These are phyloP conservation scores for Elsinoe fawcettii DNA, from an alignment of 2,329 filamentous ascomycete species.

Conservation along the genomic window DNA sequence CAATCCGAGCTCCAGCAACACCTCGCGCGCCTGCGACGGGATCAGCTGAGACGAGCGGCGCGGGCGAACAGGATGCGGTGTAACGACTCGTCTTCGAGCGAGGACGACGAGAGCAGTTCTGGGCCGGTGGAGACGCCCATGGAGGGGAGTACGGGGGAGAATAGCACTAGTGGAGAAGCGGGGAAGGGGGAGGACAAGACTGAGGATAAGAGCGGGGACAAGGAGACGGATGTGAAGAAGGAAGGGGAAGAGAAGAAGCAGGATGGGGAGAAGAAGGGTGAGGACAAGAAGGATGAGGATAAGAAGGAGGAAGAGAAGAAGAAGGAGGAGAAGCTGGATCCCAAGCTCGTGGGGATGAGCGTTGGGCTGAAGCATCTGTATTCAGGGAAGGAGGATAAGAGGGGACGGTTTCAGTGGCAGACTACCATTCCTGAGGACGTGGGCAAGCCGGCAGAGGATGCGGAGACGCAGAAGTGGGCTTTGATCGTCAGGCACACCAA, in stretches of 20 bases:
- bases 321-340: constrained; percentile 16
- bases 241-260: neutral
- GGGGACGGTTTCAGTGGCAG: constrained; percentile 48
- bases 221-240: neutral
- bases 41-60: neutral
- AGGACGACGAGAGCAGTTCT: neutral
- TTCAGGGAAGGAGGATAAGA: constrained; percentile 43
- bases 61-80: neutral
- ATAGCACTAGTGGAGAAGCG: neutral
- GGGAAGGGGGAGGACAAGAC: neutral
- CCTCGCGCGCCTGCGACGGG: neutral
- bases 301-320: neutral
- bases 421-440: constrained; percentile 49
- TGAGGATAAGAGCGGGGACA: neutral
- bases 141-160: constrained; percentile 2
- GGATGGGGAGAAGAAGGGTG: neutral
- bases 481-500: constrained; percentile 53
- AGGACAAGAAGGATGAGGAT: neutral
- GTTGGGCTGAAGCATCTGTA: constrained; percentile 42
- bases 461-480: constrained; percentile 54
- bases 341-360: constrained; percentile 30
- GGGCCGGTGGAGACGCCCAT: constrained; percentile 1
- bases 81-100: constrained; percentile 5
- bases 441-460: constrained; percentile 52
- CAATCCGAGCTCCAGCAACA: neutral